These are phyloP conservation scores for Prunus fruticosa DNA, from an alignment of 306 rosid genomes.

Conservation along the genomic window DNA sequence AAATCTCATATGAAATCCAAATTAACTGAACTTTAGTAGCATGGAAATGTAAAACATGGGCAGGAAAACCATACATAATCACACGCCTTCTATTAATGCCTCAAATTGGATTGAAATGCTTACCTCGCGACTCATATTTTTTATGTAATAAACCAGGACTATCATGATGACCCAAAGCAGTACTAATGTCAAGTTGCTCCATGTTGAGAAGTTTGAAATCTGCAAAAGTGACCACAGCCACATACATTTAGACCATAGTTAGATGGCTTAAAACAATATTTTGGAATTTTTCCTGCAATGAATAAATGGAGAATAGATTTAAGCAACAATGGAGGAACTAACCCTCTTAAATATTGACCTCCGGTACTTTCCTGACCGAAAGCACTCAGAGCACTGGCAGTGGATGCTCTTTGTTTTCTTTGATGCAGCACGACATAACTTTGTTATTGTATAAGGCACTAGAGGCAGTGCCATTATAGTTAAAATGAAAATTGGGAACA, in stretches of 20 bases:
- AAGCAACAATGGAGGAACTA: slow-evolving; percentile 21
- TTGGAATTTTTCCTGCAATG: neutral
- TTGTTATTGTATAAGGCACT: slow-evolving; percentile 84
- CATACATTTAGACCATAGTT: neutral
- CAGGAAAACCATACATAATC: neutral
- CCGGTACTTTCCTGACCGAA: slow-evolving; percentile 81
- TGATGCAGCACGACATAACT: slow-evolving; percentile 69
- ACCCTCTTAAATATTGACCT: slow-evolving; percentile 84
- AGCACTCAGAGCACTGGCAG: slow-evolving; percentile 86
- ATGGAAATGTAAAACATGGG: neutral
- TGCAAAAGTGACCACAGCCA: slow-evolving; percentile 36
- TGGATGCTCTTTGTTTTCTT: slow-evolving; percentile 88
- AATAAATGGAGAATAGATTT: neutral
- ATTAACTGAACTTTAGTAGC: neutral
- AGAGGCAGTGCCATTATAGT: slow-evolving; percentile 94
- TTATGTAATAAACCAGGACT: slow-evolving; percentile 79
- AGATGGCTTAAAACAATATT: neutral
- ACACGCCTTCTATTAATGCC: slow-evolving; percentile 4
- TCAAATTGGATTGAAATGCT: slow-evolving; percentile 14
- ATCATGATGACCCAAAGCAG: slow-evolving; percentile 90
- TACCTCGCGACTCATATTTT: slow-evolving; percentile 86
- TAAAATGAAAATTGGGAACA: slow-evolving; percentile 92
- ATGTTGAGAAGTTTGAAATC: slow-evolving; percentile 86
- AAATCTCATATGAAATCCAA: neutral
- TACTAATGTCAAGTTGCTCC: slow-evolving; percentile 68